Conservation (phyloP, 148 eudicot genomes). For the Talinum fruticosum region DNA sequence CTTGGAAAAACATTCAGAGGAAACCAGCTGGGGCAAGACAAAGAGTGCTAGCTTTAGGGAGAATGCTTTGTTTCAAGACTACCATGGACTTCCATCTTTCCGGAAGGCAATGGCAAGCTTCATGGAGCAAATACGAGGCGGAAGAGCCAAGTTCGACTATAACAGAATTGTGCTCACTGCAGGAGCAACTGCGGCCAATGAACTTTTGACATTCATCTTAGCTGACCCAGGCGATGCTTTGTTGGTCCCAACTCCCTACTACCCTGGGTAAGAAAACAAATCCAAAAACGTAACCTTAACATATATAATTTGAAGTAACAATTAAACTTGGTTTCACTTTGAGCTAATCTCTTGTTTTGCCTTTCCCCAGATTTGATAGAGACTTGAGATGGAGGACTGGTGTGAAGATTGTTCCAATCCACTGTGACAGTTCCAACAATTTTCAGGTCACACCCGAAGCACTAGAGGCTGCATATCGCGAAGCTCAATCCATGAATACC, state of each 20-base stretch:
- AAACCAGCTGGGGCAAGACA: constrained; percentile 39
- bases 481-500: constrained; percentile 45
- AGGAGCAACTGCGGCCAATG: constrained; percentile 93
- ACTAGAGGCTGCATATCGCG: constrained; percentile 55
- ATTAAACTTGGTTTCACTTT: background rate
- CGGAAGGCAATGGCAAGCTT: constrained; percentile 94
- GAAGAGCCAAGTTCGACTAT: constrained; percentile 64
- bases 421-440: constrained; percentile 72
- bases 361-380: constrained; percentile 68
- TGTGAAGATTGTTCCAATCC: constrained; percentile 73
- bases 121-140: constrained; percentile 92
- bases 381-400: constrained; percentile 93
- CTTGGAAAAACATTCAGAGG: constrained; percentile 60
- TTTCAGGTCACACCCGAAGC: constrained; percentile 75
- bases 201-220: constrained; percentile 78
- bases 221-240: constrained; percentile 89
- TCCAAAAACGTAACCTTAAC: background rate
- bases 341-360: background rate
- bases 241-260: constrained; percentile 90
- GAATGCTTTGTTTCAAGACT: constrained; percentile 96
- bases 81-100: constrained; percentile 81
- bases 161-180: constrained; percentile 84
- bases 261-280: constrained; percentile 64
- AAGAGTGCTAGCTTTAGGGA: constrained; percentile 64
- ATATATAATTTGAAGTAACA: background rate